Percentiles rank a stretch among this genome's conserved stretches.
Evolutionary conservation across 176 grass and related monocot species (phyloP).

Genomic region (Aechmea fasciata): DNA sequence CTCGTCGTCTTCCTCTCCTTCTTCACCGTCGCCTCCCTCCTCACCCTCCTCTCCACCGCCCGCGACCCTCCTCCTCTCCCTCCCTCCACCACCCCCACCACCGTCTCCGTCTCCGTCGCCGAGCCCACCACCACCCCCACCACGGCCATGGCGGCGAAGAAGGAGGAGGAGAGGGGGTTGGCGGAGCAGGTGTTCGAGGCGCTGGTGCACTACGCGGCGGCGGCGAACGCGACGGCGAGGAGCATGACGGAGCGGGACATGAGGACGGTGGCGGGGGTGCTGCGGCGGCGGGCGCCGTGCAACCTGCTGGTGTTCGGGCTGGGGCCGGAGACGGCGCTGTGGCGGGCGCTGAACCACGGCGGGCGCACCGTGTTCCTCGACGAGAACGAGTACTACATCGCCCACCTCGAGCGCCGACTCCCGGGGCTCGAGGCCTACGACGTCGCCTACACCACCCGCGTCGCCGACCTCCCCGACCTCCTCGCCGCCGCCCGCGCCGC

Average conservation of each 20-base stretch:
- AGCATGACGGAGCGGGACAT: slow-evolving; percentile 61
- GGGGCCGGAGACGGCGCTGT: slow-evolving; percentile 74
- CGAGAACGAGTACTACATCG: slow-evolving; percentile 99
- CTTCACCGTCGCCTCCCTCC: slow-evolving; percentile 16
- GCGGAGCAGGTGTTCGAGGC: slow-evolving; percentile 58
- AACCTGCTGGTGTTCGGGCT: slow-evolving; percentile 90
- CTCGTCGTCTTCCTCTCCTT: slow-evolving; percentile 4
- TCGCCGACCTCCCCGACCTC: slow-evolving; percentile 67
- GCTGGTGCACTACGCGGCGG: slow-evolving; percentile 59
- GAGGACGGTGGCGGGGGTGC: slow-evolving; percentile 55
- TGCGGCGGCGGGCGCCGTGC: slow-evolving; percentile 47
- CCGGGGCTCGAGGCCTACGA: slow-evolving; percentile 90
- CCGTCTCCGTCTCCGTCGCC: background rate
- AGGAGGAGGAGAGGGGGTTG: slow-evolving; percentile 8
- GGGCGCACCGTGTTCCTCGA: slow-evolving; percentile 87
- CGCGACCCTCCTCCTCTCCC: background rate
- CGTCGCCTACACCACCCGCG: slow-evolving; percentile 73
- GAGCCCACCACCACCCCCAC: slow-evolving; percentile 15
- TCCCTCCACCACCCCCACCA: slow-evolving; percentile 11
- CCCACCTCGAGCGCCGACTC: slow-evolving; percentile 63
- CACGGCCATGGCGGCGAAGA: background rate
- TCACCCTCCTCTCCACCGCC: slow-evolving; percentile 23
- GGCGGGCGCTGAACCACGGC: slow-evolving; percentile 92
- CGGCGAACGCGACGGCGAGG: slow-evolving; percentile 39
- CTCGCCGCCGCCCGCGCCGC: slow-evolving; percentile 39